phyloP scores from a whole-genome alignment of 2,329 filamentous ascomycete genomes.

The Sporothrix phasma region DNA sequence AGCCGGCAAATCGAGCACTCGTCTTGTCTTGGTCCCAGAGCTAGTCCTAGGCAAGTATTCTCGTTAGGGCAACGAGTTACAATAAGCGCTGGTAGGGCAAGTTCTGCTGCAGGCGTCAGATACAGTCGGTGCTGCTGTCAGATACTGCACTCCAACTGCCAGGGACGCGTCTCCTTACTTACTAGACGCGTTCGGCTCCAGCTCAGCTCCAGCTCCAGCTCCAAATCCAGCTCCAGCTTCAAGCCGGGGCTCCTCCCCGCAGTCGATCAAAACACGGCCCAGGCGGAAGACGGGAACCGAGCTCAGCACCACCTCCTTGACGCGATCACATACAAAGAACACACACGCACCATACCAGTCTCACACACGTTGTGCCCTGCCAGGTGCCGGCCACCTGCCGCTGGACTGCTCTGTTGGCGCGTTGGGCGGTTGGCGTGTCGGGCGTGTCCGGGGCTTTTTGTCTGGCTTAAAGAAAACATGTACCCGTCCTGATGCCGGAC shows the following conservation, averaged over 20 bases:
- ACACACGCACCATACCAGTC: neutral
- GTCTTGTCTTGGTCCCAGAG: neutral
- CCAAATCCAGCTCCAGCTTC: neutral
- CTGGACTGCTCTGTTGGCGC: neutral
- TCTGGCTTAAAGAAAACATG: slow-evolving; percentile 1
- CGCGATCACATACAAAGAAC: neutral
- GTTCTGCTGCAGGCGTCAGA: neutral
- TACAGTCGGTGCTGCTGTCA: neutral
- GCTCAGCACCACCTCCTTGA: neutral
- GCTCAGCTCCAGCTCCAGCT: neutral
- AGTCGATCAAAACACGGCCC: neutral
- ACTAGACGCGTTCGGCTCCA: slow-evolving; percentile 3
- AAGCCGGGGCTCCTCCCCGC: neutral
- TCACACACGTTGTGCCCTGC: neutral
- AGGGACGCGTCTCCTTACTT: neutral
- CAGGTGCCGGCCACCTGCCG: neutral
- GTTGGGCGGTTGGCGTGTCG: neutral
- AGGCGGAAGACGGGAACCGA: slow-evolving; percentile 1
- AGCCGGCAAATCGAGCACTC: neutral
- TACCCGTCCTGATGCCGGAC: slow-evolving; percentile 14
- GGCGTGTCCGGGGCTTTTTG: neutral
- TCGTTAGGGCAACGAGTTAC: too few relatives aligned
- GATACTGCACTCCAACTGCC: neutral
- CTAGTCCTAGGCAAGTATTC: neutral
- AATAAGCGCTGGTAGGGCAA: too few relatives aligned